These are phyloP conservation scores for Ambrosia hybrid DNA, from an alignment of 140 eudicot species.

Conservation along the genomic window DNA sequence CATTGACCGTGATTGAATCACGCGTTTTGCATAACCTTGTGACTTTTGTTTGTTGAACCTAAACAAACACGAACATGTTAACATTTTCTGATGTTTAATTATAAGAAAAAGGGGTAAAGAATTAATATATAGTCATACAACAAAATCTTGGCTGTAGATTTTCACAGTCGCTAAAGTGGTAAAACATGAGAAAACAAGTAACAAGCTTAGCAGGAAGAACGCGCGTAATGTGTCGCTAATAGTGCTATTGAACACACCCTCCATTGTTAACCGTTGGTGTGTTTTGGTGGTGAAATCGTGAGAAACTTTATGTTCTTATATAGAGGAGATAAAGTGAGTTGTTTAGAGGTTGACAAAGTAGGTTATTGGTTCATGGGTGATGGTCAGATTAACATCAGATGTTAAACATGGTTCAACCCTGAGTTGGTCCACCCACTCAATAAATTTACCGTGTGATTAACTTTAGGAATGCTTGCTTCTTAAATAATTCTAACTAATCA, in stretches of 20 bases:
- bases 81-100: not conserved
- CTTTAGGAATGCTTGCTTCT: constrained; percentile 40
- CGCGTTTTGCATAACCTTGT: constrained; percentile 78
- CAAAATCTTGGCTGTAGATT: constrained; percentile 69
- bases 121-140: constrained; percentile 42
- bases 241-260: not conserved
- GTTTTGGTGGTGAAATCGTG: constrained; percentile 22
- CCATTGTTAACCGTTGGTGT: constrained; percentile 28
- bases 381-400: constrained; percentile 29
- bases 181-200: constrained; percentile 42
- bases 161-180: constrained; percentile 40
- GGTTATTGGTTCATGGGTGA: constrained; percentile 48
- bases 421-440: constrained; percentile 80
- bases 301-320: constrained; percentile 36
- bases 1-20: constrained; percentile 70
- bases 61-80: constrained; percentile 22
- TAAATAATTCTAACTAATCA: constrained; percentile 16
- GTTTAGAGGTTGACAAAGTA: constrained; percentile 62
- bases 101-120: not conserved
- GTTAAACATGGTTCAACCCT: constrained; percentile 44
- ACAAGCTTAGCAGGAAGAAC: constrained; percentile 29
- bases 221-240: constrained; percentile 18
- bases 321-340: constrained; percentile 41
- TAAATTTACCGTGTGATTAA: constrained; percentile 20
- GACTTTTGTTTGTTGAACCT: constrained; percentile 78